phyloP scores from a whole-genome alignment of 192 early-diverging fungal species.

The Rhizophagus prolifer region DNA sequence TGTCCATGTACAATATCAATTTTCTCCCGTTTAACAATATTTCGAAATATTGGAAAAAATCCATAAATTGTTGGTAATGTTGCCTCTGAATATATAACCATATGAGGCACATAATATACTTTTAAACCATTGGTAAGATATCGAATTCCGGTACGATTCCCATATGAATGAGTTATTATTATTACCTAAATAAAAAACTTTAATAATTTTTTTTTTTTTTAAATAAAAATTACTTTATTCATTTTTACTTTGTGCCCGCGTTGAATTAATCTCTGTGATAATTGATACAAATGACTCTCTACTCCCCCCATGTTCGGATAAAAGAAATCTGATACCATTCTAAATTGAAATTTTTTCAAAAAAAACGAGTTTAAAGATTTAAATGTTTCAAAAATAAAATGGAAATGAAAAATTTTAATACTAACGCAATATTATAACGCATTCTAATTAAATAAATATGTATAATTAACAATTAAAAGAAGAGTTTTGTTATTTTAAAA shows the following conservation, averaged over 20 bases:
- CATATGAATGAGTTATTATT: constrained; percentile 92
- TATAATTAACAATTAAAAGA: too few species aligned
- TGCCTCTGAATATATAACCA: constrained; percentile 83
- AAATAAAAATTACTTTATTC: not conserved
- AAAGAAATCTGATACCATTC: constrained; percentile 98
- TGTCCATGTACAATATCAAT: constrained; percentile 98
- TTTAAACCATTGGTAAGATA: constrained; percentile 92
- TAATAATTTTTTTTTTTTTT: not conserved
- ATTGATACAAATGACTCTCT: constrained; percentile 89
- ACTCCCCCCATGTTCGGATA: constrained; percentile 97
- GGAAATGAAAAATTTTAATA: not conserved
- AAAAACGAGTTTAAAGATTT: not conserved
- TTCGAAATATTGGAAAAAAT: constrained; percentile 89
- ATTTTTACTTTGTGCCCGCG: constrained; percentile 84
- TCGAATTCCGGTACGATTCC: constrained; percentile 76
- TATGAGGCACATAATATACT: constrained; percentile 90
- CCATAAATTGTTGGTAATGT: constrained; percentile 88
- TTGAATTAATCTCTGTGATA: constrained; percentile 84
- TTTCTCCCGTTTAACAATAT: constrained; percentile 86
- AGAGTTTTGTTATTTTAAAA: too few species aligned
- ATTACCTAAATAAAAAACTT: constrained; percentile 58
- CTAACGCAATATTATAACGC: constrained; percentile 29
- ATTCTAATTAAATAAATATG: not conserved
- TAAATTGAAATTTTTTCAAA: constrained; percentile 26
- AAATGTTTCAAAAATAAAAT: not conserved